phyloP scores from a whole-genome alignment of 2,329 filamentous ascomycete species.

The Aquanectria penicillioides region DNA sequence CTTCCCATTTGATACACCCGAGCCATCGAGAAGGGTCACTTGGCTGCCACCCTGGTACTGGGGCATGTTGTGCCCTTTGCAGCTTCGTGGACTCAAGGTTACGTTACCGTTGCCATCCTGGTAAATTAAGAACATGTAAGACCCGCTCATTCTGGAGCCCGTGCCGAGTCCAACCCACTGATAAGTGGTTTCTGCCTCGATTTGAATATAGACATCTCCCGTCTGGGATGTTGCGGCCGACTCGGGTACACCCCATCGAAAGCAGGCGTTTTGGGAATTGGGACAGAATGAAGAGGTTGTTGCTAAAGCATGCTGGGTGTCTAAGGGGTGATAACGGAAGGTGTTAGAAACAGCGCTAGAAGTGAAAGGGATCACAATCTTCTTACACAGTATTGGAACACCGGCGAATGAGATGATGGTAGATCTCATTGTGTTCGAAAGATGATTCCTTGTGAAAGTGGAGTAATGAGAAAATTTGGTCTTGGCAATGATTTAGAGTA shows the following conservation, averaged over 20 bases:
- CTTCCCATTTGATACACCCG: constrained; percentile 59
- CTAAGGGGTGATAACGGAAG: too few species aligned
- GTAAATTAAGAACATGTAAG: constrained; percentile 73
- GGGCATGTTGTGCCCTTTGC: constrained; percentile 59
- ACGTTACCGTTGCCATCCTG: constrained; percentile 66
- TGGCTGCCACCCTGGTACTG: constrained; percentile 53
- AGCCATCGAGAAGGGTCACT: constrained; percentile 66
- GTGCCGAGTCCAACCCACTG: constrained; percentile 69
- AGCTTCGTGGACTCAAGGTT: constrained; percentile 67
- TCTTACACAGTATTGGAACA: too few species aligned
- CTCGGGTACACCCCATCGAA: constrained; percentile 64
- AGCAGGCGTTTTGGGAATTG: constrained; percentile 66
- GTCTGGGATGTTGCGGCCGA: constrained; percentile 56
- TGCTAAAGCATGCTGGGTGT: too few species aligned
- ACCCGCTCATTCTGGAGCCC: constrained; percentile 62
- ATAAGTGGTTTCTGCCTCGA: constrained; percentile 63
- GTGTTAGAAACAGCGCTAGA: too few species aligned
- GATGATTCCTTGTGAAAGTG: too few species aligned
- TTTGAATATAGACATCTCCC: constrained; percentile 70
- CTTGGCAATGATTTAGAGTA: too few species aligned
- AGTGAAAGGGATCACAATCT: too few species aligned
- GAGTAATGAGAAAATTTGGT: too few species aligned
- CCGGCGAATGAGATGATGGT: too few species aligned
- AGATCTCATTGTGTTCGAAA: too few species aligned
- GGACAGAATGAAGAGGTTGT: too few species aligned